A percentile compares a stretch with the other conserved stretches of the same genome.
Conservation (phyloP, 305 asterid species). For the Plantago coronopus region DNA sequence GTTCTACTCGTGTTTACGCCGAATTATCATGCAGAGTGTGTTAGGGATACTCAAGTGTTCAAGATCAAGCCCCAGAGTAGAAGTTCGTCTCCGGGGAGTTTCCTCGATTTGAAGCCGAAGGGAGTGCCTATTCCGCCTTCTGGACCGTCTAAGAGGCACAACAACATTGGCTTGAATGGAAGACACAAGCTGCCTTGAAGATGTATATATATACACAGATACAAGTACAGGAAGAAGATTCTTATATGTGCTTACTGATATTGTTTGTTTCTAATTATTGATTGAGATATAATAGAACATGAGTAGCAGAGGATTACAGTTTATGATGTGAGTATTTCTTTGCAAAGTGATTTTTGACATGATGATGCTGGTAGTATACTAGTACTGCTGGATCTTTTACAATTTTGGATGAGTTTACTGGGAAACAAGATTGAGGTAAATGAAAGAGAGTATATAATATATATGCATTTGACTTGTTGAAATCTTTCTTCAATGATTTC, state of each 20-base stretch:
- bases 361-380: neutral
- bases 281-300: no score
- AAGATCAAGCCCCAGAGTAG: constrained; percentile 36
- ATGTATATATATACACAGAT: neutral
- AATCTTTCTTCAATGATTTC: no score
- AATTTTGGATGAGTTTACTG: neutral
- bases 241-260: no score
- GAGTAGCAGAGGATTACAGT: no score
- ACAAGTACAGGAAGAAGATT: neutral
- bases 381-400: no score
- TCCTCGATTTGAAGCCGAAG: constrained; percentile 53
- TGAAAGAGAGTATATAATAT: no score
- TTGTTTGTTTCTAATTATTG: neutral
- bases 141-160: constrained; percentile 63
- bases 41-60: constrained; percentile 39
- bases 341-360: neutral
- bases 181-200: constrained; percentile 22
- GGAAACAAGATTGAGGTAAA: no score
- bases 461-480: no score
- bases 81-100: constrained; percentile 12
- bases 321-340: neutral
- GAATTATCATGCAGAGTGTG: constrained; percentile 26
- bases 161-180: constrained; percentile 40
- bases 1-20: constrained; percentile 11
- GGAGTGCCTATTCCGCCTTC: constrained; percentile 71